phyloP scores from a whole-genome alignment of 768 basidiomycete species.

The Pleurotus sapidus region DNA sequence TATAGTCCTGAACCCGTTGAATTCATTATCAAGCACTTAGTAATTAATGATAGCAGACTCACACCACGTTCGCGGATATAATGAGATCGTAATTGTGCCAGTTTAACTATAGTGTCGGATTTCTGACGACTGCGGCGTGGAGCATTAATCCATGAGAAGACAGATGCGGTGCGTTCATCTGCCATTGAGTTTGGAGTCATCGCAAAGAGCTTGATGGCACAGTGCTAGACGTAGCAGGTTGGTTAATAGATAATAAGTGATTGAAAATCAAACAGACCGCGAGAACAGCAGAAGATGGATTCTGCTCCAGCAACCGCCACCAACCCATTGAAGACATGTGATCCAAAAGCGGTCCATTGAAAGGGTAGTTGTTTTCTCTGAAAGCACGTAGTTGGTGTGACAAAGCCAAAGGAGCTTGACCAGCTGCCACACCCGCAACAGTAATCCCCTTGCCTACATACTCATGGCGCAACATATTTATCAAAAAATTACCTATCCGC shows the following conservation, averaged over 20 bases:
- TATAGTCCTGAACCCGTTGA: too few relatives aligned
- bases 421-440: constrained; percentile 10
- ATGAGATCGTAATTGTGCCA: constrained; percentile 4
- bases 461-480: not conserved
- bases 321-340: constrained; percentile 9
- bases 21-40: too few relatives aligned
- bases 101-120: constrained; percentile 16
- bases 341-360: constrained; percentile 7
- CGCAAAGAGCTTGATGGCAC: constrained; percentile 29
- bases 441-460: constrained; percentile 8
- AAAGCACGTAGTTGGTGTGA: constrained; percentile 15
- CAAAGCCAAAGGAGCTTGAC: constrained; percentile 9
- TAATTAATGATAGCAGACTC: too few relatives aligned
- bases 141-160: constrained; percentile 28
- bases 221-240: constrained; percentile 21
- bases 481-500: constrained; percentile 8
- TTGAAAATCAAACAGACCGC: too few relatives aligned
- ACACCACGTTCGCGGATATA: not conserved
- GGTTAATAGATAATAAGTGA: too few relatives aligned
- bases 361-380: constrained; percentile 12
- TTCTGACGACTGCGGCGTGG: constrained; percentile 23
- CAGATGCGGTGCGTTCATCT: constrained; percentile 33
- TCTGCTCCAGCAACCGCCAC: constrained; percentile 14
- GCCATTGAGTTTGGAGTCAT: constrained; percentile 34
- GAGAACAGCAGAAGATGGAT: constrained; percentile 23